A percentile compares a stretch with the other conserved stretches of the same genome.
Evolutionary conservation across 371 early-diverging fungal species (phyloP).

Genomic region (Mortierella sp.): DNA sequence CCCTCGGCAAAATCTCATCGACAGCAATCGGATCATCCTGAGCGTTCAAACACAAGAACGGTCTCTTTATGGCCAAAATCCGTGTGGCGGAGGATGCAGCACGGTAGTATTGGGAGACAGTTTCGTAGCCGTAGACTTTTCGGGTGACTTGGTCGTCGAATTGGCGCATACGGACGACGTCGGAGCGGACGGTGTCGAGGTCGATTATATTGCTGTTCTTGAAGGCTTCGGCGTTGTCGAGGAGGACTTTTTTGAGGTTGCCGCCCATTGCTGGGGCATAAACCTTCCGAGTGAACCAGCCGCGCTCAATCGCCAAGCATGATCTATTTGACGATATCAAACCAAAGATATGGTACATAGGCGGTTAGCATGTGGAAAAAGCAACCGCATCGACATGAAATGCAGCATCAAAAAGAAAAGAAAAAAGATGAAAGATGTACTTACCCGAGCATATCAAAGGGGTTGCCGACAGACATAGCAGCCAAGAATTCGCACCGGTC

Average conservation of each 20-base stretch:
- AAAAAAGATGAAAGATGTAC: constrained; percentile 8
- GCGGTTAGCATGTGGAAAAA: background rate
- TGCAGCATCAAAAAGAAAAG: background rate
- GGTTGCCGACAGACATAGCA: constrained; percentile 88
- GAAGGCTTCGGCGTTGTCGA: constrained; percentile 1
- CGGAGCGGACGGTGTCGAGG: constrained; percentile 3
- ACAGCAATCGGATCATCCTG: constrained; percentile 5
- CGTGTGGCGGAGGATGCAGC: background rate
- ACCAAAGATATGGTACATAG: background rate
- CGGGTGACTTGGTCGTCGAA: constrained; percentile 5
- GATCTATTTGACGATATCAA: background rate
- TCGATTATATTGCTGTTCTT: background rate
- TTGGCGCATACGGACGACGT: background rate
- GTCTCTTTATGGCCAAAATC: background rate
- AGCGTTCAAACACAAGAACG: constrained; percentile 4
- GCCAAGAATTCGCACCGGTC: constrained; percentile 80
- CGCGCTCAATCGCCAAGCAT: constrained; percentile 5
- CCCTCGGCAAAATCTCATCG: constrained; percentile 3
- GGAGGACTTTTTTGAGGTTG: constrained; percentile 9
- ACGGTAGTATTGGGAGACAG: constrained; percentile 4
- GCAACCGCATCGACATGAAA: background rate
- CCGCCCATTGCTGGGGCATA: constrained; percentile 20
- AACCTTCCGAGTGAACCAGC: constrained; percentile 6
- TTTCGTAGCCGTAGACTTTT: background rate
- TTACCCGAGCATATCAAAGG: constrained; percentile 81